phyloP scores from a whole-genome alignment of 768 basidiomycete species.

The Xerocomus spinulosus region DNA sequence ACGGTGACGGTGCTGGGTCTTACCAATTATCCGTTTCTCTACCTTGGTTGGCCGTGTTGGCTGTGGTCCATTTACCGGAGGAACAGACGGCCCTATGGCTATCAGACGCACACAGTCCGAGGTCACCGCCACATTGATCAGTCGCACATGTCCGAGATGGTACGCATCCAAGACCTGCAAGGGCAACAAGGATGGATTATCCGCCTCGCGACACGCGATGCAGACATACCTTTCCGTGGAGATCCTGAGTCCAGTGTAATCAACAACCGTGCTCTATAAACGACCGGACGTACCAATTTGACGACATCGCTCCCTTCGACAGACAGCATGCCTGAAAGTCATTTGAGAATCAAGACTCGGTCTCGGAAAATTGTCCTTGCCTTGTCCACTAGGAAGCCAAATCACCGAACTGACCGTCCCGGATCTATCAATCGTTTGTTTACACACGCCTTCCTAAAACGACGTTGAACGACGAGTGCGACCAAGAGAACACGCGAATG shows the following conservation, averaged over 20 bases:
- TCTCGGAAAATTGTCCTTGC: conserved; percentile 20
- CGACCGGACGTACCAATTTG: conserved; percentile 36
- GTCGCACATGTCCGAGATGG: conserved; percentile 38
- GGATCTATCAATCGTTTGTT: conserved; percentile 44
- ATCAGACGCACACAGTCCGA: conserved; percentile 42
- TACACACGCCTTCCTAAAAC: conserved; percentile 45
- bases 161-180: conserved; percentile 37
- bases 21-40: conserved; percentile 52
- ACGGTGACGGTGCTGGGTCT: conserved; percentile 1
- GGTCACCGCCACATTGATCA: conserved; percentile 50
- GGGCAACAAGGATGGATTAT: background rate
- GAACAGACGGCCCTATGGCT: conserved; percentile 42
- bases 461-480: background rate
- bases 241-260: conserved; percentile 29
- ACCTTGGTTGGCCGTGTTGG: conserved; percentile 43
- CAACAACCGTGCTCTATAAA: background rate
- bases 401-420: conserved; percentile 42
- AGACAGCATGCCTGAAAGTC: conserved; percentile 41
- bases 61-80: conserved; percentile 38
- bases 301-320: conserved; percentile 46
- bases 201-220: background rate
- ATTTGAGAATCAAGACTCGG: background rate
- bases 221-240: conserved; percentile 34
- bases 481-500: background rate
- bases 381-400: conserved; percentile 47